A percentile compares a stretch with the other conserved stretches of the same genome.
Conservation (phyloP, 2,329 filamentous ascomycete genomes). For the Colletotrichum orbiculare region DNA sequence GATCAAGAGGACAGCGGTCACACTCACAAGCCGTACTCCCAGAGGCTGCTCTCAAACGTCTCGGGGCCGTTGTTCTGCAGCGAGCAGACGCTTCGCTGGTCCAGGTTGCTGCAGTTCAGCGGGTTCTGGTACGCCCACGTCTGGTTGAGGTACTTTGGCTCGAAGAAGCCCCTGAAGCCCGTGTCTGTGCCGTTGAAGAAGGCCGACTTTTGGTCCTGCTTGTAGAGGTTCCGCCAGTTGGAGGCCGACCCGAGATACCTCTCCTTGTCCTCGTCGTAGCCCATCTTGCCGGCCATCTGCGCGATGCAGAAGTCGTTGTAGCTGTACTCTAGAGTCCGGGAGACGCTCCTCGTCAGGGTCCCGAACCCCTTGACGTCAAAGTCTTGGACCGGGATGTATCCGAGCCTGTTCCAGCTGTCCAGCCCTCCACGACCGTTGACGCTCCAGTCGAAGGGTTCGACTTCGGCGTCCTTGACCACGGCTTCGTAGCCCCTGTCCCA, state of each 20-base stretch:
- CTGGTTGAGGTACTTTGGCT: slow-evolving; percentile 73
- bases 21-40: slow-evolving; percentile 77
- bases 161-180: slow-evolving; percentile 76
- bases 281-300: slow-evolving; percentile 68
- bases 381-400: slow-evolving; percentile 78
- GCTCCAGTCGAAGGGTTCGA: slow-evolving; percentile 76
- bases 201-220: slow-evolving; percentile 65
- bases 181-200: slow-evolving; percentile 67
- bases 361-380: slow-evolving; percentile 75
- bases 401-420: slow-evolving; percentile 75
- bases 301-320: slow-evolving; percentile 81
- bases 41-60: slow-evolving; percentile 78
- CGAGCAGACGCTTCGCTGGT: slow-evolving; percentile 67
- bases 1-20: fast-evolving
- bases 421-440: slow-evolving; percentile 78
- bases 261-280: slow-evolving; percentile 63
- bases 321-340: slow-evolving; percentile 80
- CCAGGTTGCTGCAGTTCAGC: slow-evolving; percentile 67
- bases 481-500: slow-evolving; percentile 78
- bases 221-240: slow-evolving; percentile 77
- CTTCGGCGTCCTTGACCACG: slow-evolving; percentile 77
- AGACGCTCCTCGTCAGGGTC: slow-evolving; percentile 76
- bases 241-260: slow-evolving; percentile 69
- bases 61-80: slow-evolving; percentile 71
- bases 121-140: slow-evolving; percentile 78